phyloP scores from a whole-genome alignment of 106 monocot species.

The Dendrobium chrysotoxum region DNA sequence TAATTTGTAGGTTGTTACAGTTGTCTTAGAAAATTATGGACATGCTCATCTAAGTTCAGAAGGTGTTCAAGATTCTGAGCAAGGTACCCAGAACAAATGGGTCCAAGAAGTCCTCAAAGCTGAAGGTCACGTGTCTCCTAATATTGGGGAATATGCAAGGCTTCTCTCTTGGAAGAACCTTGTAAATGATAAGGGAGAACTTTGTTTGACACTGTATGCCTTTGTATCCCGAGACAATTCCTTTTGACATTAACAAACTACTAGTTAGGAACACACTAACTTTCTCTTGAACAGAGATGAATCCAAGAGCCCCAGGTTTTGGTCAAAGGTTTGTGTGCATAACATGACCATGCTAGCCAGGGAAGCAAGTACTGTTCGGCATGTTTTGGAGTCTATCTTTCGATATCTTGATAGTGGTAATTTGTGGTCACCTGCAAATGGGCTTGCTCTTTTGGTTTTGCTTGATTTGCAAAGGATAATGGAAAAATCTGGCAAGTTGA shows the following conservation, averaged over 20 bases:
- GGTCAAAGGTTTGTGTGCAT: conserved; percentile 85
- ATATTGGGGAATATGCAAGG: conserved; percentile 24
- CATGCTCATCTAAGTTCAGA: conserved; percentile 32
- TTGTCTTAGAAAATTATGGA: conserved; percentile 75
- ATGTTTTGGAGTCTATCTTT: conserved; percentile 79
- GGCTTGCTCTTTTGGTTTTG: conserved; percentile 63
- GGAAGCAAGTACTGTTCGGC: conserved; percentile 81
- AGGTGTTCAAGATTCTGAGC: conserved; percentile 19
- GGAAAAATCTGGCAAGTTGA: conserved; percentile 62
- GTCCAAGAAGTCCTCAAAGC: conserved; percentile 70
- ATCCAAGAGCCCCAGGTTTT: conserved; percentile 52
- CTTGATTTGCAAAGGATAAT: conserved; percentile 61
- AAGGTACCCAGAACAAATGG: conserved; percentile 39
- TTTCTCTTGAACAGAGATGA: conserved; percentile 51
- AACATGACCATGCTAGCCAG: conserved; percentile 86
- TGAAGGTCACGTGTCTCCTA: conserved; percentile 50
- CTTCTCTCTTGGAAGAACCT: conserved; percentile 77
- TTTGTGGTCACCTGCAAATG: conserved; percentile 59
- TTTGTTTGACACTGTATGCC: conserved; percentile 52
- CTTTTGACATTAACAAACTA: conserved; percentile 1
- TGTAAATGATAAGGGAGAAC: conserved; percentile 48
- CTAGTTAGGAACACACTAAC: background rate
- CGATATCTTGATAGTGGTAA: conserved; percentile 71
- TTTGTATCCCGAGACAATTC: background rate
- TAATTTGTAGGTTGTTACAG: conserved; percentile 66